Evolutionary conservation across 139 green algal species (phyloP).

Genomic region (Chlorella sorokiniana): DNA sequence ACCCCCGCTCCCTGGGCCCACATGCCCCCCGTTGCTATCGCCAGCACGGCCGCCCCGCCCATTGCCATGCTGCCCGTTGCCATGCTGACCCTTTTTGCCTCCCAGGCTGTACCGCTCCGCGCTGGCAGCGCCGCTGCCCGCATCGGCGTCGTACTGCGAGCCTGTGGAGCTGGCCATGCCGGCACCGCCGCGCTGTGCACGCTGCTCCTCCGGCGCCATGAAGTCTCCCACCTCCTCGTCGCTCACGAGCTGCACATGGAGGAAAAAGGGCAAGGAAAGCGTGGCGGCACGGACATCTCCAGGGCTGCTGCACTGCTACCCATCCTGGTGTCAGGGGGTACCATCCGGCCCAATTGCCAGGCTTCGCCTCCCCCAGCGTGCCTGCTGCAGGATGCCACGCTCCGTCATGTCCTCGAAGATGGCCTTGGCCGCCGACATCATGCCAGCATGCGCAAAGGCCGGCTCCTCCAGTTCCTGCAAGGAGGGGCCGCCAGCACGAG

Average conservation of each 20-base stretch:
- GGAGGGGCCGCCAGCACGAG: background rate
- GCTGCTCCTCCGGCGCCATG: background rate
- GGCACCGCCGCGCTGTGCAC: background rate
- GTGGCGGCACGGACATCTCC: background rate
- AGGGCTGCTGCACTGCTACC: too few species aligned
- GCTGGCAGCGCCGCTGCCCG: background rate
- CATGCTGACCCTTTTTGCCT: background rate
- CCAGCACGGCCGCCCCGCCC: background rate
- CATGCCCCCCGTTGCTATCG: background rate
- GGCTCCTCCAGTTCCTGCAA: constrained; percentile 18
- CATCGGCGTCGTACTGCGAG: constrained; percentile 14
- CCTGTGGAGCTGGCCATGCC: background rate
- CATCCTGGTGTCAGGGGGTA: too few species aligned
- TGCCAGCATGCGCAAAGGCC: constrained; percentile 48
- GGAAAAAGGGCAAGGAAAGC: background rate
- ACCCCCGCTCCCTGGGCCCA: background rate
- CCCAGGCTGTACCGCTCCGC: background rate
- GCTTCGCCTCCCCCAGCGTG: background rate
- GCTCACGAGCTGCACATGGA: background rate
- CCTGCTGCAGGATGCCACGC: constrained; percentile 42
- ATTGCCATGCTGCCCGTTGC: background rate
- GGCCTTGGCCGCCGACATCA: constrained; percentile 46
- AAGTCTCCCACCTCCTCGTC: constrained; percentile 20
- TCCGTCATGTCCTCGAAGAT: constrained; percentile 56
- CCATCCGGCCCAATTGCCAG: too few species aligned